Evolutionary conservation across 352 stramenopile species (phyloP), one percentile per base, ranked within the genome.

Genomic region (Phytophthora hibernalis): DNA sequence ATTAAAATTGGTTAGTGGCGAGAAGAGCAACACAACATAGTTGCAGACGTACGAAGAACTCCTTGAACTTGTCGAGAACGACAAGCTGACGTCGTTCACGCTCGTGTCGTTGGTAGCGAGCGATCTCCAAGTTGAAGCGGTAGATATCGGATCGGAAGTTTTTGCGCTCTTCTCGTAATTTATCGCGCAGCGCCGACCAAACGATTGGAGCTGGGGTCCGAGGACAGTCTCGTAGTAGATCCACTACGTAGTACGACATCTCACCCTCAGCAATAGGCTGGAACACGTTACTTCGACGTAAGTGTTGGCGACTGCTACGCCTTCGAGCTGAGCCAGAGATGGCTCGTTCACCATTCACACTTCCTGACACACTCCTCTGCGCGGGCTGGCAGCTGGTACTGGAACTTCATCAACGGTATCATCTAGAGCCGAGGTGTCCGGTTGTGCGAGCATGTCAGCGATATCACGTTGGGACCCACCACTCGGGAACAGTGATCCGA

Each of bases 171-270:
- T 90, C 82, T 30, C 79, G 73, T 10, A 90, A 44, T 58, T 82
- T 87, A 12, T 85, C 77, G 12, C 76, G 77, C 35, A 89, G 59
- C n/a, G 69, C 77, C 20, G 61, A 55, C 73, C 79, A 83, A 26
- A 87, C 67, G n/a, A 84, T 40, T 0, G 68, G 40, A 1, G 63
- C 22, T 13, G 82, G 82, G 6, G 87, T 71, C 15, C 81, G 77
- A 0, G 82, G 82, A 16, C 80, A 74, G 44, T 90, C 82, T 31
- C 80, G 82, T 52, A 89, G 75, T 44, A 90, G 54, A 33, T 90
- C 80, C n/a, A 90, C 80, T 38, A 90, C 82, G 54, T 85, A 85
- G 54, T 90, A 90, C 10, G 40, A 68, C 20, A 90, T 57, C n/a
- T 80, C 57, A 5, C 79, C 76, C 43, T 90, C 82, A 26, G 50